phyloP scores from a whole-genome alignment of 345 rosid genomes.

The Citrus maxima region DNA sequence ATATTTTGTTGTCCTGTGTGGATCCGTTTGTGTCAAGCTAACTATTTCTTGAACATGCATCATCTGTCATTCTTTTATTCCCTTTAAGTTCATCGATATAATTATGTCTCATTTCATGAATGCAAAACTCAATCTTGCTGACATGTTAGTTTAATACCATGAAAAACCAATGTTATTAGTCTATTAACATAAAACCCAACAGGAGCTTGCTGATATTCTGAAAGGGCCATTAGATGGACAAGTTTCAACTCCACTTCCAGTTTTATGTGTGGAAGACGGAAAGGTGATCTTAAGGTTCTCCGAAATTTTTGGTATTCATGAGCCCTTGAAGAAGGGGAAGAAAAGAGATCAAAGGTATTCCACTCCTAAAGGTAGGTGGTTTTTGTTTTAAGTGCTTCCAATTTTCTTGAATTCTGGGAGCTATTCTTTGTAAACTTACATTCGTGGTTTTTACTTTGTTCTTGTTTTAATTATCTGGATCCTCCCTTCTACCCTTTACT shows the following conservation, averaged over 20 bases:
- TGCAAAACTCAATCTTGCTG: conserved; percentile 4
- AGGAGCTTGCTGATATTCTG: conserved; percentile 41
- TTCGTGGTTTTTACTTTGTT: neutral
- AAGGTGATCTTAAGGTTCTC: conserved; percentile 82
- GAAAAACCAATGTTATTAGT: neutral
- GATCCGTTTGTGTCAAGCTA: neutral
- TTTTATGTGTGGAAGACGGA: conserved; percentile 83
- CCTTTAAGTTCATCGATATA: neutral
- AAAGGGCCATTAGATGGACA: conserved; percentile 44
- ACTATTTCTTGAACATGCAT: neutral
- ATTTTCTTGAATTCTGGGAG: neutral
- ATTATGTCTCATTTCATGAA: neutral
- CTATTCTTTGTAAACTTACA: neutral
- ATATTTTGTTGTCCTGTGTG: neutral
- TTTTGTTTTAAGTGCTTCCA: conserved; percentile 5
- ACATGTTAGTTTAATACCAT: neutral
- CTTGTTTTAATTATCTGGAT: neutral
- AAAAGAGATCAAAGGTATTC: conserved; percentile 63
- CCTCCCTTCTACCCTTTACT: conserved; percentile 13
- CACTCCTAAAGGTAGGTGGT: conserved; percentile 54
- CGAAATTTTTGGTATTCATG: conserved; percentile 89
- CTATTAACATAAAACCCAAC: neutral
- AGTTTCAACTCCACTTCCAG: conserved; percentile 62
- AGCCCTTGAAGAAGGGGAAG: conserved; percentile 57
- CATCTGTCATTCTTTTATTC: neutral